Base-by-base conservation (phyloP, 306 rosid genomes). In the Trichosanthes cucumerina region DNA sequence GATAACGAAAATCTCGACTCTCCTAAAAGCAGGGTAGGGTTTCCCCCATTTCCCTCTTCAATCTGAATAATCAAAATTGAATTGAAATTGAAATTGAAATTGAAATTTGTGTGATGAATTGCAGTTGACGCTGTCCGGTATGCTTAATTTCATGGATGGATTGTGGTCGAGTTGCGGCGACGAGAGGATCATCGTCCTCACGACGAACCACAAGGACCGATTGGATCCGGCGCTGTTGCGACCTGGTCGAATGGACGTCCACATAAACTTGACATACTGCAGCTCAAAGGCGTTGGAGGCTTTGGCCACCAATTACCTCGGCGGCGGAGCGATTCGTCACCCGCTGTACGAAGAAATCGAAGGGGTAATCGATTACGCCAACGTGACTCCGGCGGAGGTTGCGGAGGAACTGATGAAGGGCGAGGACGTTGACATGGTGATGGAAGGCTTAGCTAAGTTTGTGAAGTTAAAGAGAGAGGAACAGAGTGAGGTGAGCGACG, bases 121-220 rank as follows among this genome's bases (percentile, higher is more conserved):
- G 43, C 78, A 73, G 59, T 47, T 50, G 16, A 73, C 43, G 16
- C 33, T 50, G 19, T 73, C 78, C 1, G 75, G 75, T 12, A 69
- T 69, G 75, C 53, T 69, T 0, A 69, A 69, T 69, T 69, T 41
- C 34, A 69, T 69, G 14, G 75, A 91, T 74, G 93, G 91, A 1
- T 68, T 91, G 68, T 91, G 93, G 90, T 85, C 92, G 5, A 83
- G 93, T 54, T 79, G 80, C 7, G 92, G 92, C 3, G 97, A 91
- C 10, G 91, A 91, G 77, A 38, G 92, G 14, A 88, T 91, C 26
- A 71, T 89, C 4, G 49, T 91, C 5, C 81, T 91, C 70, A 89
- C 96, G 1, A 88, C 97, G 0, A 89, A 91, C 24, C 88, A 88
- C 56, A 86, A 53, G 53, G 93, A 88, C 3, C 83, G 62, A 54